Conservation (phyloP, 1,139 yeast species). For the Diutina pseudorugosa region DNA sequence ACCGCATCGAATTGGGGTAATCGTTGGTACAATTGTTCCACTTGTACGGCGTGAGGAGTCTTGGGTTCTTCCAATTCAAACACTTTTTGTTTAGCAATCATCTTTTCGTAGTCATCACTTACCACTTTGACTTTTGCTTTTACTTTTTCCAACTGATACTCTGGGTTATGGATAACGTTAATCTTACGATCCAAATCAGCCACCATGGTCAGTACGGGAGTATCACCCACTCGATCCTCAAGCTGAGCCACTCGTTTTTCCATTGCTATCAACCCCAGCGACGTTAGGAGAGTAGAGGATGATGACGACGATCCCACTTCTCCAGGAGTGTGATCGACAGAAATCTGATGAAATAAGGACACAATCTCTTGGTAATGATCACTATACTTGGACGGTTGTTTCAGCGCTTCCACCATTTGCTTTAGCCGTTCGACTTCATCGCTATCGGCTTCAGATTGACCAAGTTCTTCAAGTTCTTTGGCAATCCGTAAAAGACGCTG, state of each 20-base stretch:
- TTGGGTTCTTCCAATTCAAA: slow-evolving; percentile 5
- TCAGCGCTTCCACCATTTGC: not conserved
- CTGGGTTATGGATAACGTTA: slow-evolving; percentile 18
- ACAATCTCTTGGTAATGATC: not conserved
- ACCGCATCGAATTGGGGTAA: slow-evolving; percentile 26
- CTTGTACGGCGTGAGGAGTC: slow-evolving; percentile 13
- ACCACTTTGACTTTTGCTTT: slow-evolving; percentile 11
- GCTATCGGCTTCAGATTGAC: slow-evolving; percentile 5
- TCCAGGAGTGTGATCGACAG: not conserved
- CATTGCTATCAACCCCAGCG: slow-evolving; percentile 9
- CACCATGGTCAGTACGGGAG: slow-evolving; percentile 15
- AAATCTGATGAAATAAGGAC: not conserved
- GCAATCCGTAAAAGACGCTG: slow-evolving; percentile 34
- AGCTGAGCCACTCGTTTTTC: slow-evolving; percentile 15
- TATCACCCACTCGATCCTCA: slow-evolving; percentile 15
- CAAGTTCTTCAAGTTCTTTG: slow-evolving; percentile 31
- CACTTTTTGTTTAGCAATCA: slow-evolving; percentile 8
- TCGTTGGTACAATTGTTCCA: slow-evolving; percentile 24
- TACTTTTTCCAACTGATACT: slow-evolving; percentile 10
- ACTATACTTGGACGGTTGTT: not conserved
- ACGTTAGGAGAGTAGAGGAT: not conserved
- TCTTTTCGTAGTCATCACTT: slow-evolving; percentile 11
- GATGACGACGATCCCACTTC: not conserved
- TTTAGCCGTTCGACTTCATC: not conserved
- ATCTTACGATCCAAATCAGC: slow-evolving; percentile 25